Base-by-base conservation (phyloP, 768 basidiomycete species). In the Coprinopsis sp. region DNA sequence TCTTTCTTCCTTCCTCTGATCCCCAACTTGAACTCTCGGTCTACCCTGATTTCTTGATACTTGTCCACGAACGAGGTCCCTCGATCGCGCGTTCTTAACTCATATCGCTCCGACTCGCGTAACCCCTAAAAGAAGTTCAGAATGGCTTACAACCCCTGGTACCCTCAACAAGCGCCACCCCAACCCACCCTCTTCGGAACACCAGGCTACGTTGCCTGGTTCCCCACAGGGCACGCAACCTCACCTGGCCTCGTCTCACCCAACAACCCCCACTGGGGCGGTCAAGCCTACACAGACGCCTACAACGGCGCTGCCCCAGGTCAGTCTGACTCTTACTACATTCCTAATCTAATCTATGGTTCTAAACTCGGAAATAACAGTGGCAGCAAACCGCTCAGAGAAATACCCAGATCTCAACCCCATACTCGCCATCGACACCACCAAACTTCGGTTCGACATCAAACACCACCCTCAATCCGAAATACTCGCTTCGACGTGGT, bases 401-500 rank as follows among this genome's bases (percentile, higher is more conserved):
- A 74, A 73, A 60, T 72, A 74, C 57, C 73, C 79, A n/a, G 65
- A 59, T 28, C 59, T 82, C 16, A 73, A 81, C 56, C 76, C 78
- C 2, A 66, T 68, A 19, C 71, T 84, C 12, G 80, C 77, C 14
- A 64, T 66, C 6, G 78, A 79, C 50, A 68, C 67, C 23, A 77
- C 79, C n/a, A 58, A 68, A 8, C 54, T 81, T 7, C 71, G 69
- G 14, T 79, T 74, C 53, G 76, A 83, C 50, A 51, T 80, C 19
- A 68, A 67, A 44, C 69, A 68, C 37, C 57, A 70, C 18, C 71
- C 73, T 13, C 63, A 60, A 4, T 62, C 65, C 2, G 69, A 70
- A 5, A 75, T 79, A 47, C 48, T 68, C 25, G 54, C 70, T 7
- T 63, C 70, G 24, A 72, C 65, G 2, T 78, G 70, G 62, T 63